A percentile compares a stretch with the other conserved stretches of the same genome.
Evolutionary conservation across 2,329 filamentous ascomycete species (phyloP).

Genomic region (Ophiostoma ips): DNA sequence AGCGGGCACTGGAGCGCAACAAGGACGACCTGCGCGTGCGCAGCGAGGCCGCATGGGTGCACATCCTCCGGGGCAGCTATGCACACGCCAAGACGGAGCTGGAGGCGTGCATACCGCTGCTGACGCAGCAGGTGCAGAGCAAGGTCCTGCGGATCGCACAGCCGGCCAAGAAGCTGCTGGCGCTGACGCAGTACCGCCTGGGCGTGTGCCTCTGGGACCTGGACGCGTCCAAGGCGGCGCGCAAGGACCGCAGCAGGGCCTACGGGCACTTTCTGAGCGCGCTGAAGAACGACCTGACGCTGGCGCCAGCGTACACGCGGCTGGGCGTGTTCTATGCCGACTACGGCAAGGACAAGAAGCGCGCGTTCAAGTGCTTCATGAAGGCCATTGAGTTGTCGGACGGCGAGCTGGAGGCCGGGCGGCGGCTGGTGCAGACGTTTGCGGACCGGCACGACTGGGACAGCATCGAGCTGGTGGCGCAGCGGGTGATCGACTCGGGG

Average conservation of each 20-base stretch:
- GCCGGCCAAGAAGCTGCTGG: constrained; percentile 55
- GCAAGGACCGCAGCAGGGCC: constrained; percentile 68
- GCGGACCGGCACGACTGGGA: constrained; percentile 92
- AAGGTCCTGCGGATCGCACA: constrained; percentile 19
- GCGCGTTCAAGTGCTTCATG: constrained; percentile 85
- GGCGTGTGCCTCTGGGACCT: constrained; percentile 79
- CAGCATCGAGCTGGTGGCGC: constrained; percentile 81
- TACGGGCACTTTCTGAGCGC: constrained; percentile 75
- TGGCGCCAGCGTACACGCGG: constrained; percentile 80
- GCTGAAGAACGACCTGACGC: constrained; percentile 74
- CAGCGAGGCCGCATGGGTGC: constrained; percentile 85
- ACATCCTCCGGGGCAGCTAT: constrained; percentile 68
- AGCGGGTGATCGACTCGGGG: constrained; percentile 86
- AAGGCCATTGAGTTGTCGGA: constrained; percentile 90
- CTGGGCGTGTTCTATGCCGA: constrained; percentile 85
- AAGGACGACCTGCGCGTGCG: constrained; percentile 61
- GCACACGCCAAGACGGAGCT: constrained; percentile 53
- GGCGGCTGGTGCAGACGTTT: constrained; percentile 73
- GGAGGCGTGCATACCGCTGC: constrained; percentile 49
- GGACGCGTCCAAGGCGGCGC: constrained; percentile 56
- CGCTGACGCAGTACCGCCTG: constrained; percentile 75
- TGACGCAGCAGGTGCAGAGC: constrained; percentile 44
- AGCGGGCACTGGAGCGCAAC: constrained; percentile 61
- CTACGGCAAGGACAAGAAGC: constrained; percentile 73
- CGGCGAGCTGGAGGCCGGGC: constrained; percentile 73